Evolutionary conservation across 1,284 basidiomycete genomes (phyloP).

Genomic region (Jaminaea rosea): DNA sequence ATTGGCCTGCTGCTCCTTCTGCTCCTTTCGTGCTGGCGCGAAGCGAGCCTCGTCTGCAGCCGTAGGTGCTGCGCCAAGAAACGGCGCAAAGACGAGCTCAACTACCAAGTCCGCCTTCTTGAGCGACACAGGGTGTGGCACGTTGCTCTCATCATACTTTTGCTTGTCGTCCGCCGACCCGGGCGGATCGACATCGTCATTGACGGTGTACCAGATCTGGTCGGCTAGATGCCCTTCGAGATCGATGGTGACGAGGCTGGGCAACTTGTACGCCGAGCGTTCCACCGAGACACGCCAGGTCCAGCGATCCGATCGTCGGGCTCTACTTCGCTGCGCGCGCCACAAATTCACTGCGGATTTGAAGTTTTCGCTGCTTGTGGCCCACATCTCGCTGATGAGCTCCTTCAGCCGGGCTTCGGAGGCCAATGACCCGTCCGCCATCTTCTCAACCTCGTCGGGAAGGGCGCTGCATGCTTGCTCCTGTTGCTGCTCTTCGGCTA

Average conservation of each 20-base stretch:
- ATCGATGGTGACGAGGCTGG: conserved; percentile 26
- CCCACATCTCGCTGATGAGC: background rate
- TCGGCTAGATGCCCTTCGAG: conserved; percentile 29
- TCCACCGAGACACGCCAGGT: conserved; percentile 31
- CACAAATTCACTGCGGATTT: no score
- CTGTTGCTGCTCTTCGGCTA: background rate
- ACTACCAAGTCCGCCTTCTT: conserved; percentile 4
- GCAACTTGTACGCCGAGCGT: conserved; percentile 36
- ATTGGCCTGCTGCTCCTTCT: no score
- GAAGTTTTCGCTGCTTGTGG: no score
- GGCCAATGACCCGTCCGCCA: background rate
- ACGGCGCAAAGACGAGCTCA: background rate
- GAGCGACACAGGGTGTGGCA: background rate
- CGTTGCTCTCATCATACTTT: background rate
- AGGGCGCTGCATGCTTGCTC: background rate
- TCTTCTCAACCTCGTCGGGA: no score
- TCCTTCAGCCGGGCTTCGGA: background rate
- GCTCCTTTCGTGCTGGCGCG: no score
- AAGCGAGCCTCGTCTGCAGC: no score
- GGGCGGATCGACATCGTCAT: background rate
- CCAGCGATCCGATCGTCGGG: no score
- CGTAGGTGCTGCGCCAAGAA: no score
- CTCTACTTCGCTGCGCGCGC: no score
- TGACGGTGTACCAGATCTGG: conserved; percentile 3
- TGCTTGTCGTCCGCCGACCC: no score